A percentile compares a stretch with the other conserved stretches of the same genome.
Conservation (phyloP, 805 yeast genomes). For the Tetrapisispora taiwanensis region DNA sequence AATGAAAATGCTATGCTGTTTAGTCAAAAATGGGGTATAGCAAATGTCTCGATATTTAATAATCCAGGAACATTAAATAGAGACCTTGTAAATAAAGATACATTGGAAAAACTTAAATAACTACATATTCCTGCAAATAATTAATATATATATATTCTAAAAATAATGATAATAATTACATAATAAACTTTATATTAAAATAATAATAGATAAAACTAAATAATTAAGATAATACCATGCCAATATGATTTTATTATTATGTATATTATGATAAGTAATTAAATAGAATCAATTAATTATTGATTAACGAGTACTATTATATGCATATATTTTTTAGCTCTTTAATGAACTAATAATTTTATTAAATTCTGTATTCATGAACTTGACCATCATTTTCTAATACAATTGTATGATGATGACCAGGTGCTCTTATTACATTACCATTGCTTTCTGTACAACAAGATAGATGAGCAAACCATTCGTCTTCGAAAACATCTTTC, state of each 20-base stretch:
- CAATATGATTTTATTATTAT: not conserved
- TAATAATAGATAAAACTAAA: too few species aligned
- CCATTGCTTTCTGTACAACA: conserved; percentile 45
- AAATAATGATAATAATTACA: not conserved
- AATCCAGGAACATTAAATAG: conserved; percentile 15
- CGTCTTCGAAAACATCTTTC: conserved; percentile 55
- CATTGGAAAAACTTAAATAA: too few species aligned
- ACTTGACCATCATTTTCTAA: conserved; percentile 26
- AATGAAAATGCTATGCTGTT: conserved; percentile 24
- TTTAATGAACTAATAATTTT: too few species aligned
- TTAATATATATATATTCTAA: too few species aligned
- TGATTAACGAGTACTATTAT: not conserved
- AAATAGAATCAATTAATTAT: too few species aligned
- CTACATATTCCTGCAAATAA: not conserved
- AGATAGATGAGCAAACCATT: conserved; percentile 55
- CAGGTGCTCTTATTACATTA: conserved; percentile 34
- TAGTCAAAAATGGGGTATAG: conserved; percentile 28
- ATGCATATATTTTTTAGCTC: not conserved
- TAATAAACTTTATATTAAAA: not conserved
- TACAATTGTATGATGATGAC: conserved; percentile 44
- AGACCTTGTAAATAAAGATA: conserved; percentile 2
- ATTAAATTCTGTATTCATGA: conserved; percentile 1
- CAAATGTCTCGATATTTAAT: conserved; percentile 20
- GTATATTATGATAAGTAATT: too few species aligned
- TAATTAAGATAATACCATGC: too few species aligned